Percentiles rank a stretch among this genome's conserved stretches.
Evolutionary conservation across 2,329 filamentous ascomycete genomes (phyloP).

Genomic region (Claviceps paspali): DNA sequence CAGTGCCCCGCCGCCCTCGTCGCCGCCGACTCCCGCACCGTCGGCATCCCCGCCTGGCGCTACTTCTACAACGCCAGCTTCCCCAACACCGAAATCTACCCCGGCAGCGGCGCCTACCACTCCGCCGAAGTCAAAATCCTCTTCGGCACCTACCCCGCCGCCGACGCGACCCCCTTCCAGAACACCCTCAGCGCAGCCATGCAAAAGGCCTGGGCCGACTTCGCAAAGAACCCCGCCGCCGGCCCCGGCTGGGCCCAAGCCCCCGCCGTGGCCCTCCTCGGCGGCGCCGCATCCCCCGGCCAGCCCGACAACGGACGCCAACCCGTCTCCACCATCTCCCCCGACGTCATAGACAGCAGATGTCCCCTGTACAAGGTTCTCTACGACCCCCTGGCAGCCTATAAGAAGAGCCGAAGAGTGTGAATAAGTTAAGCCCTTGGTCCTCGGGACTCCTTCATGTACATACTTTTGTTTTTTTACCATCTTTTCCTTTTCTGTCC

Average conservation of each 20-base stretch:
- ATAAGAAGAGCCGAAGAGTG: too few species aligned
- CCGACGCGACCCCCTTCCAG: constrained; percentile 11
- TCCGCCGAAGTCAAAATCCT: constrained; percentile 28
- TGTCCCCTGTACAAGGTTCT: background rate
- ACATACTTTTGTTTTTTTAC: too few species aligned
- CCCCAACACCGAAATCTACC: constrained; percentile 25
- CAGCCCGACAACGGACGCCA: background rate
- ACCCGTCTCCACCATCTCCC: background rate
- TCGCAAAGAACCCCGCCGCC: constrained; percentile 12
- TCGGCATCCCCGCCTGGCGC: constrained; percentile 25
- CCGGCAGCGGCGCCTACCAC: constrained; percentile 25
- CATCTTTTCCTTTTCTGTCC: too few species aligned
- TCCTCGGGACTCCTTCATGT: too few species aligned
- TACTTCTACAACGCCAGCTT: constrained; percentile 34
- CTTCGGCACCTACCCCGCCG: constrained; percentile 20
- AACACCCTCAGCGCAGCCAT: constrained; percentile 9
- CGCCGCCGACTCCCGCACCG: constrained; percentile 15
- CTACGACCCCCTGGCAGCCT: background rate
- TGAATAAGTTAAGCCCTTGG: too few species aligned
- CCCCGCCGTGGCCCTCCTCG: constrained; percentile 12
- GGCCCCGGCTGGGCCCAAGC: constrained; percentile 13
- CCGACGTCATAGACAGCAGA: background rate
- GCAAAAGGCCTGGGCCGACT: constrained; percentile 16
- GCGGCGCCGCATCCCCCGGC: constrained; percentile 7
- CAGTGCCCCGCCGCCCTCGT: constrained; percentile 12